Evolutionary conservation across 2,329 filamentous ascomycete genomes (phyloP), one percentile per base, ranked within the genome.

Genomic region (Claviceps arundinis): DNA sequence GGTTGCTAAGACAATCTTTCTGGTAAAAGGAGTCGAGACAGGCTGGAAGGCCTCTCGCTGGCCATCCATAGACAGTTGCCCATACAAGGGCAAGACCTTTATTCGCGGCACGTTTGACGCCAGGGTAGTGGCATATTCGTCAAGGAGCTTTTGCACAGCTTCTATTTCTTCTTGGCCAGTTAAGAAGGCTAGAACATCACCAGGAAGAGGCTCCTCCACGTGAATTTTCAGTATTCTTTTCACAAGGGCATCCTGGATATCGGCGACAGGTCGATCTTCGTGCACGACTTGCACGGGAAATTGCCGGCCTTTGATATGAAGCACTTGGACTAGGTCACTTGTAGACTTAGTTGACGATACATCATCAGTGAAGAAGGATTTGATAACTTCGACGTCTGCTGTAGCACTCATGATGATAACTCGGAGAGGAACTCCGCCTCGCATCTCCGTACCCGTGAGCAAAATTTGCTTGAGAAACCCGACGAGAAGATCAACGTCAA

Each of bases 351-450:
- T 16, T 58, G 60, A 47, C 2, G 54, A 49, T 5, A 58, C 48
- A 7, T 64, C 60, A 8, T 64, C 60, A 8, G 71, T 68, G 70
- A 97, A 96, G 65, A 95, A 97, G 0, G 73, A 71, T 44, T 80
- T 75, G 37, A 97, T 81, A 52, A 78, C 81, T 55, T 91, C 84
- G 53, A 95, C 82, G 65, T 97, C 88, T 40, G 89, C 88, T 6
- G 93, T 98, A 48, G 93, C 93, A 75, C 90, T 96, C 93, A 98
- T 98, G 63, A 97, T 80, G 37, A 95, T 80, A 3, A 97, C 82
- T 65, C 95, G 97, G 52, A 98, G 71, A 1, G 86, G 83, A 34
- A 85, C 71, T 5, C 85, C 86, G 7, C 84, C 82, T 4, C 85
- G 80, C 6, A 82, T 82, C 45, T 78, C 73, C 40, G 79, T 77